These are phyloP conservation scores for Eleusine indica DNA, from an alignment of 176 grass and related monocot genomes.

Conservation along the genomic window DNA sequence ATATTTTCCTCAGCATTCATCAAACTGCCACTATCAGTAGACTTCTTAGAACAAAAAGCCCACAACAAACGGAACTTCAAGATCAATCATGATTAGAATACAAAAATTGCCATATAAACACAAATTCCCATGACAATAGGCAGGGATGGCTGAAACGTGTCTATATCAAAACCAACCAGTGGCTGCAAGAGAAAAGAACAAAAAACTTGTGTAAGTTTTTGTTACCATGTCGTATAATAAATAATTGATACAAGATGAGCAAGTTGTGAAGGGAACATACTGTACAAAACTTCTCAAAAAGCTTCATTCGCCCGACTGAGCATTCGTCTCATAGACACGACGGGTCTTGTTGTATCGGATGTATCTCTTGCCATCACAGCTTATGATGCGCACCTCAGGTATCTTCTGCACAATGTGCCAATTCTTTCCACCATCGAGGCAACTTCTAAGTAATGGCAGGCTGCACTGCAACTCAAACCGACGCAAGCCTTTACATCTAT, in stretches of 20 bases:
- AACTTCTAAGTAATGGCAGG: conserved; percentile 67
- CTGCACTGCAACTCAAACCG: conserved; percentile 67
- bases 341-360: conserved; percentile 68
- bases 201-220: conserved; percentile 4
- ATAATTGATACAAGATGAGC: conserved; percentile 21
- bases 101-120: conserved; percentile 14
- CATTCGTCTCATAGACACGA: conserved; percentile 61
- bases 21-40: neutral
- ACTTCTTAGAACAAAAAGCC: neutral
- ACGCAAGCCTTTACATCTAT: conserved; percentile 46
- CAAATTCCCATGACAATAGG: neutral
- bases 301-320: conserved; percentile 67
- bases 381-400: conserved; percentile 64
- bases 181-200: conserved; percentile 27
- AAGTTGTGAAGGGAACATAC: conserved; percentile 22
- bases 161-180: conserved; percentile 27
- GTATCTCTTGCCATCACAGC: conserved; percentile 58
- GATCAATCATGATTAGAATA: conserved; percentile 12
- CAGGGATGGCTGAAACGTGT: conserved; percentile 6
- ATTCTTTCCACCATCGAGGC: conserved; percentile 72
- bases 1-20: conserved; percentile 14
- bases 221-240: neutral
- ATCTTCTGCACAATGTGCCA: conserved; percentile 72
- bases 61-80: conserved; percentile 6
- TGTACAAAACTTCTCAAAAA: conserved; percentile 22